Evolutionary conservation across 2,329 filamentous ascomycete species (phyloP), one percentile per base, ranked within the genome.

Genomic region (Colletotrichum scovillei): DNA sequence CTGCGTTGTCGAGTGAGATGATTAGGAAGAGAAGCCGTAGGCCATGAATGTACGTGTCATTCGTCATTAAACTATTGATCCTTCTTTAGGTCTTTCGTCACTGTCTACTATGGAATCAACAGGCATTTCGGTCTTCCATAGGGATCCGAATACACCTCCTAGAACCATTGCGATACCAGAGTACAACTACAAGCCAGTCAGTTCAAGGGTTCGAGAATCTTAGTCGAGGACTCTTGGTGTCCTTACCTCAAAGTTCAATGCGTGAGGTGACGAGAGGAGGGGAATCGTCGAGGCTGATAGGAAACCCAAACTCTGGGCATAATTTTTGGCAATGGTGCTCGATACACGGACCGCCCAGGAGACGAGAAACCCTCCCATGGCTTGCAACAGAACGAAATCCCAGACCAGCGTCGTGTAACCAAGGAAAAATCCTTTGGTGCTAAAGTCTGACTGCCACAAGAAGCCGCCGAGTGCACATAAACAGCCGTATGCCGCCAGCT

Each of bases 11-110:
- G 28, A 38, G 46, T 32, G 7, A 64, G 24, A n/a, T 32, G 28
- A 38, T 22, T 9, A 30, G 28, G n/a, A 22, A 38, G 46, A 49
- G 46, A 55, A 19, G 24, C 53, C 14, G 5, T 22, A 26, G 53
- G 30, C 62, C n/a, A 55, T 55, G 62, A 30, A 64, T 28, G 62
- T 55, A 64, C 62, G 62, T 64, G 46, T 53, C 22, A n/a, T 55
- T 64, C 8, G 49, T 26, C 35, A 22, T 38, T 38, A 26, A n/a
- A 55, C 62, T 38, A 53, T 64, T 55, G 46, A 64, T 64, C 26
- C 24, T 16, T 28, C 35, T 26, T 16, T n/a, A 64, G 62, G 46
- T 3, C 11, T 26, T 12, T 52, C n/a, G n/a, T 24, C 7, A 22
- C 42, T 26, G 2, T 52, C n/a, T 1, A 53, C 46, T 24, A 1